These are phyloP conservation scores for Globisporangium acanthophoron DNA, from an alignment of 352 stramenopile genomes.

Conservation along the genomic window DNA sequence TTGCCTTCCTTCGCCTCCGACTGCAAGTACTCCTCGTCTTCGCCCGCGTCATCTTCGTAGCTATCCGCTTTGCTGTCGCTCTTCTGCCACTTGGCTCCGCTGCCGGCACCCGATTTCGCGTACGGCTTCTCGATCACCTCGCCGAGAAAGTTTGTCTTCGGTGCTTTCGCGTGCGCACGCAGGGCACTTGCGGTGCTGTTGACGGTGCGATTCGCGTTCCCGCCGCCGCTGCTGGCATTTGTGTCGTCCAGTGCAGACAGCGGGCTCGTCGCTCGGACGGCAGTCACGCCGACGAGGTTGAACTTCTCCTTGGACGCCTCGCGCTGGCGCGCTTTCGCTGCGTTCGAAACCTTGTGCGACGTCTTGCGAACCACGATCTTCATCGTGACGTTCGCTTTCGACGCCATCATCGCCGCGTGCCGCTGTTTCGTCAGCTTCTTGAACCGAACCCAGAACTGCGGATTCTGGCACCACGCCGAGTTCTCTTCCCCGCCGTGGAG, in stretches of 20 bases:
- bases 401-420: conserved; percentile 23
- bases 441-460: conserved; percentile 82
- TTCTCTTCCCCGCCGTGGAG: conserved; percentile 47
- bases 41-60: conserved; percentile 12
- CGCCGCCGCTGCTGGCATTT: neutral
- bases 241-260: conserved; percentile 3
- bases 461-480: conserved; percentile 80
- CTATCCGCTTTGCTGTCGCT: conserved; percentile 19
- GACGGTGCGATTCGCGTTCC: neutral
- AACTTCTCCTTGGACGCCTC: conserved; percentile 55
- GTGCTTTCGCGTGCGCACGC: conserved; percentile 36
- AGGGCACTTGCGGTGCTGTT: conserved; percentile 25
- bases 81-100: conserved; percentile 9
- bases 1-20: conserved; percentile 7
- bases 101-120: conserved; percentile 16
- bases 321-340: conserved; percentile 41
- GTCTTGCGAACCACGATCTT: conserved; percentile 74
- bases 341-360: conserved; percentile 35
- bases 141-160: conserved; percentile 70
- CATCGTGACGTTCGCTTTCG: conserved; percentile 47
- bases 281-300: conserved; percentile 57
- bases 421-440: conserved; percentile 17
- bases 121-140: conserved; percentile 49
- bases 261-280: conserved; percentile 26
- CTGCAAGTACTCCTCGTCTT: conserved; percentile 18